These are phyloP conservation scores for Crithidia mellificae DNA, from an alignment of 208 protist genomes.

Conservation along the genomic window DNA sequence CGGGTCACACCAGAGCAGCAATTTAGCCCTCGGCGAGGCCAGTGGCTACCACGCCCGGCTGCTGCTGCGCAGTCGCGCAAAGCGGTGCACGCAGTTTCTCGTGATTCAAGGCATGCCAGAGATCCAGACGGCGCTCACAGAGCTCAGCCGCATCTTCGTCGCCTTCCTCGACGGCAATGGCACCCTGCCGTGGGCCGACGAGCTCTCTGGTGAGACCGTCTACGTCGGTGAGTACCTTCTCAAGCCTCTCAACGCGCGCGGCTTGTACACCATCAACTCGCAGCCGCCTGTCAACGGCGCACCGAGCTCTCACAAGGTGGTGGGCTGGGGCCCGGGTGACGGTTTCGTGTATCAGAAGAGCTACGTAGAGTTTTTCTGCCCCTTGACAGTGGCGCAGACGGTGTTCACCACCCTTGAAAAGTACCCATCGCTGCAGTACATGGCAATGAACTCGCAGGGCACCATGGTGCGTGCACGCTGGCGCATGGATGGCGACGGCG, in stretches of 20 bases:
- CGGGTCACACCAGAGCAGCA: conserved; percentile 65
- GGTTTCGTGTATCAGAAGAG: conserved; percentile 73
- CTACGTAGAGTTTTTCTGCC: conserved; percentile 74
- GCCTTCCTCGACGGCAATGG: conserved; percentile 46
- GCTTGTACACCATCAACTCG: conserved; percentile 93
- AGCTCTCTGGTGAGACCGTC: conserved; percentile 59
- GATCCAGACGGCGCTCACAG: conserved; percentile 34
- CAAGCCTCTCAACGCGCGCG: conserved; percentile 75
- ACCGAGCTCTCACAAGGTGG: conserved; percentile 61
- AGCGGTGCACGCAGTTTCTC: conserved; percentile 47
- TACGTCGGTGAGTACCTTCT: conserved; percentile 67
- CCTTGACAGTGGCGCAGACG: conserved; percentile 28
- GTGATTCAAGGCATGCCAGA: conserved; percentile 30
- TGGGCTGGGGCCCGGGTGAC: conserved; percentile 65
- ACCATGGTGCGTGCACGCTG: conserved; percentile 31
- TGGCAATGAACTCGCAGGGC: conserved; percentile 39
- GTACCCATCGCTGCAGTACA: conserved; percentile 52
- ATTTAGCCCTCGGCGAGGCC: conserved; percentile 75
- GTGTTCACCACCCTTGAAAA: conserved; percentile 52
- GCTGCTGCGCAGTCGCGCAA: conserved; percentile 40
- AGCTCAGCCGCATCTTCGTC: conserved; percentile 47
- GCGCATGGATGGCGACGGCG: conserved; percentile 24
- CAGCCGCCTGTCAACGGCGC: conserved; percentile 91
- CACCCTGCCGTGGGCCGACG: conserved; percentile 78
- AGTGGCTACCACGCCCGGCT: conserved; percentile 60